Evolutionary conservation across 208 protist genomes (phyloP).

Genomic region (Crithidia expoeki): DNA sequence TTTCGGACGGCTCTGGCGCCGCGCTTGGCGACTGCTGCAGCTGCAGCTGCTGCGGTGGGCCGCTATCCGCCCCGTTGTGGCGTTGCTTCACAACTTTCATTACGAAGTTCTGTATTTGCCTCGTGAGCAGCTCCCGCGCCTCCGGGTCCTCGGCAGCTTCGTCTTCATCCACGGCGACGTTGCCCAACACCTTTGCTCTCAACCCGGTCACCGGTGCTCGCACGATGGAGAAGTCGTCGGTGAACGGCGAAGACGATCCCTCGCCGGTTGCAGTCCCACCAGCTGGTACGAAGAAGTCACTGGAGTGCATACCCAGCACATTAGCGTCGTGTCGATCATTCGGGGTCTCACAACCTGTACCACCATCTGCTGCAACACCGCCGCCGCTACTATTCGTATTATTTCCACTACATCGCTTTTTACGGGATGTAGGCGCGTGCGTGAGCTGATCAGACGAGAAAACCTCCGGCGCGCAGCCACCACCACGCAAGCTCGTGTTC

Average conservation of each 20-base stretch:
- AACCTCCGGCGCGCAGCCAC: conserved; percentile 10
- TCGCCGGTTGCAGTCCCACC: not conserved
- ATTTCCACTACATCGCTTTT: not conserved
- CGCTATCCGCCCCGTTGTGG: not conserved
- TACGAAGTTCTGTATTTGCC: conserved; percentile 30
- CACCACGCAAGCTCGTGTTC: not conserved
- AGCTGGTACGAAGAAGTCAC: not conserved
- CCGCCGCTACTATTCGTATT: not conserved
- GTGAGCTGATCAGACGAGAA: conserved; percentile 25
- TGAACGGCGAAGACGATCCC: not conserved
- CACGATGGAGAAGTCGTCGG: conserved; percentile 27
- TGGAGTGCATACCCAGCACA: conserved; percentile 6
- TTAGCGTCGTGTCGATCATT: not conserved
- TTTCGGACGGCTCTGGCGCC: not conserved
- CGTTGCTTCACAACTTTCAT: conserved; percentile 28
- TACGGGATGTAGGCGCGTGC: not conserved
- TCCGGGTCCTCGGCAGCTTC: conserved; percentile 36
- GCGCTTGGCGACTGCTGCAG: not conserved
- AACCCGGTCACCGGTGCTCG: conserved; percentile 30
- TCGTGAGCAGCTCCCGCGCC: conserved; percentile 8
- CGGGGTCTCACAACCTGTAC: not conserved
- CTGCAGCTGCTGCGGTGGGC: not conserved
- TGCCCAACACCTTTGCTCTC: conserved; percentile 30
- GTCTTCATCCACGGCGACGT: conserved; percentile 31
- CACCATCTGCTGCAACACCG: not conserved